Evolutionary conservation across 106 monocot genomes (phyloP).

Genomic region (Phalaenopsis equestris): DNA sequence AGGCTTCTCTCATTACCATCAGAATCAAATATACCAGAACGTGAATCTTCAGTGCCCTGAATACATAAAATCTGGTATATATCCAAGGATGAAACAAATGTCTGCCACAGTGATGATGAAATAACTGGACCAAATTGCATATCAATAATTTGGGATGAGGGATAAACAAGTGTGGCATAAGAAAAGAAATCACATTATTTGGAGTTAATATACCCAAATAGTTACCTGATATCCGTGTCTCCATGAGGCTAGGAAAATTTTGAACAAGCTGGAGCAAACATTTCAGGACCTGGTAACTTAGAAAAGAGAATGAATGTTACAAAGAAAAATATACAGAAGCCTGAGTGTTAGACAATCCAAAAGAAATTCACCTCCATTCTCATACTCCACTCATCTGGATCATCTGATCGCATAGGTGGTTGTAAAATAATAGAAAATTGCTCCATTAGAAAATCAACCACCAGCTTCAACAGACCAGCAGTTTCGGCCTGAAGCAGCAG

Average conservation of each 20-base stretch:
- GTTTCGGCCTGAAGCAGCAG: slow-evolving; percentile 65
- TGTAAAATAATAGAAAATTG: slow-evolving; percentile 66
- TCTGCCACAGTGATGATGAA: slow-evolving; percentile 81
- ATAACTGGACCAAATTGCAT: slow-evolving; percentile 47
- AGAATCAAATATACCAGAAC: slow-evolving; percentile 69
- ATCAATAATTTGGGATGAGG: not conserved
- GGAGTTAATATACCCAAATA: not conserved
- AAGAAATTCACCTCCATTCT: slow-evolving; percentile 71
- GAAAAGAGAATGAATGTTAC: not conserved
- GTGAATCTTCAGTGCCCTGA: slow-evolving; percentile 62
- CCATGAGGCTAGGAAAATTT: slow-evolving; percentile 56
- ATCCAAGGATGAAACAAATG: slow-evolving; percentile 63
- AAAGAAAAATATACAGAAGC: not conserved
- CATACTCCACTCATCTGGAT: slow-evolving; percentile 93
- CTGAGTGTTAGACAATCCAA: not conserved
- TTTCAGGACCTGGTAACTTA: slow-evolving; percentile 61
- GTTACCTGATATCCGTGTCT: slow-evolving; percentile 59
- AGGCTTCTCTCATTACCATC: slow-evolving; percentile 82
- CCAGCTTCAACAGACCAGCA: slow-evolving; percentile 46
- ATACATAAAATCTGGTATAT: slow-evolving; percentile 63
- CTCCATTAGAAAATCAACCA: slow-evolving; percentile 66
- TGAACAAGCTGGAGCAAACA: slow-evolving; percentile 85
- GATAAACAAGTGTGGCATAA: not conserved
- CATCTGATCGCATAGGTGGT: slow-evolving; percentile 55
- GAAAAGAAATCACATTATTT: slow-evolving; percentile 6